Base-by-base conservation (phyloP, 495 filamentous ascomycete genomes). In the Penicillium longicatenatum region DNA sequence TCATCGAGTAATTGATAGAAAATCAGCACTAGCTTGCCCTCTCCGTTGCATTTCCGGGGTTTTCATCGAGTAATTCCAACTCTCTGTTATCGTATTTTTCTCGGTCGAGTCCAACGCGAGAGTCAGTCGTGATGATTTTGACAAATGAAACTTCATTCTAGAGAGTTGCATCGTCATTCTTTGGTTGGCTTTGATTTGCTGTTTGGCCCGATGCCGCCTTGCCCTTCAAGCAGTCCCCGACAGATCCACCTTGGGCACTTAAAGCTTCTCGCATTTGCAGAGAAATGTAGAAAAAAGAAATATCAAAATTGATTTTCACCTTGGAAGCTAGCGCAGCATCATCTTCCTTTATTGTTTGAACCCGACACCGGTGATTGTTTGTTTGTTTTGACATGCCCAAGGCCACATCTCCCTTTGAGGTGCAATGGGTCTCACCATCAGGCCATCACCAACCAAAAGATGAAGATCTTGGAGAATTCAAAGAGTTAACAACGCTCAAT, bases 41-140 rank as follows among this genome's bases (percentile, higher is more conserved):
- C 45, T 1, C 14, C 17, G 24, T 48, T 26, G 24, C 19, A 22
- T 14, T 26, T 29, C 6, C 12, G 22, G 12, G 12, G 24, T 48
- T 48, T 30, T 12, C 7, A 48, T 48, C 45, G 45, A 48, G 45
- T 48, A 48, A 48, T 48, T 14, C 31, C 16, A 39, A 12, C 2
- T 14, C 5, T 16, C 16, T 16, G 3, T 39, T 39, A 39, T 39
- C 35, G 16, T n/a, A 4, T 39, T 39, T 39, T 16, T n/a, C 35
- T 39, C 35, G 12, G 35, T 39, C 35, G 16, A 33, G 31, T 33
- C 31, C 31, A 33, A 6, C 1, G 26, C 26, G 7, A 26, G 26
- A 26, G n/a, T n/a, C 33, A 35, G 10, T 35, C 33, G 12, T 35
- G 11, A 39, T 39, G 35, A 4, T 39, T n/a, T 16, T 39, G 35